These are phyloP conservation scores for Pholiota microspora DNA, from an alignment of 768 basidiomycete species.

Conservation along the genomic window DNA sequence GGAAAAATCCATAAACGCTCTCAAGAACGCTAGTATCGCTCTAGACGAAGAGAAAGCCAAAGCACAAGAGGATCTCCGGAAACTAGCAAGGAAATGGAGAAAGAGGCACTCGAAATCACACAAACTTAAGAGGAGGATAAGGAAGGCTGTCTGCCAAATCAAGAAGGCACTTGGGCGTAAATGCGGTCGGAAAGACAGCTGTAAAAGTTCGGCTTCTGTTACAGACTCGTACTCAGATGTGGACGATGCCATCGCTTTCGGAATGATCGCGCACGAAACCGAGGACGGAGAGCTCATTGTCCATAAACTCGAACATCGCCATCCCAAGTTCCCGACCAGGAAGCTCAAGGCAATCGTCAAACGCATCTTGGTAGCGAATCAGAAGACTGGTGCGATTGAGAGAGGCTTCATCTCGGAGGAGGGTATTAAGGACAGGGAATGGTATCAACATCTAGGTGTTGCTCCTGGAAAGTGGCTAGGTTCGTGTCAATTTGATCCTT, in stretches of 20 bases:
- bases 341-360: slow-evolving; percentile 33
- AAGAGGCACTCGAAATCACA: slow-evolving; percentile 23
- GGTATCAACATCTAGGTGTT: slow-evolving; percentile 84
- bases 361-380: slow-evolving; percentile 55
- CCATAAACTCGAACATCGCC: slow-evolving; percentile 1
- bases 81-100: slow-evolving; percentile 32
- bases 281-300: background rate
- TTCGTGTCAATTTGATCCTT: slow-evolving; percentile 38
- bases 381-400: slow-evolving; percentile 68
- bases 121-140: slow-evolving; percentile 1
- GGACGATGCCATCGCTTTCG: slow-evolving; percentile 13
- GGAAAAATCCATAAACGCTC: slow-evolving; percentile 39
- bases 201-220: background rate
- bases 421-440: slow-evolving; percentile 79
- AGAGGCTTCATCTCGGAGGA: slow-evolving; percentile 76
- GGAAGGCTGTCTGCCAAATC: slow-evolving; percentile 10
- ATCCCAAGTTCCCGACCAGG: slow-evolving; percentile 11
- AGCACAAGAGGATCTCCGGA: slow-evolving; percentile 48
- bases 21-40: slow-evolving; percentile 47
- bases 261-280: slow-evolving; percentile 17
- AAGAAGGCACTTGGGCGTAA: slow-evolving; percentile 15
- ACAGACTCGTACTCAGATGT: background rate
- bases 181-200: slow-evolving; percentile 12
- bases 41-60: slow-evolving; percentile 56
- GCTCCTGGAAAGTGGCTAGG: slow-evolving; percentile 87